Evolutionary conservation across 148 eudicot genomes (phyloP).

Genomic region (Bassia scoparia): DNA sequence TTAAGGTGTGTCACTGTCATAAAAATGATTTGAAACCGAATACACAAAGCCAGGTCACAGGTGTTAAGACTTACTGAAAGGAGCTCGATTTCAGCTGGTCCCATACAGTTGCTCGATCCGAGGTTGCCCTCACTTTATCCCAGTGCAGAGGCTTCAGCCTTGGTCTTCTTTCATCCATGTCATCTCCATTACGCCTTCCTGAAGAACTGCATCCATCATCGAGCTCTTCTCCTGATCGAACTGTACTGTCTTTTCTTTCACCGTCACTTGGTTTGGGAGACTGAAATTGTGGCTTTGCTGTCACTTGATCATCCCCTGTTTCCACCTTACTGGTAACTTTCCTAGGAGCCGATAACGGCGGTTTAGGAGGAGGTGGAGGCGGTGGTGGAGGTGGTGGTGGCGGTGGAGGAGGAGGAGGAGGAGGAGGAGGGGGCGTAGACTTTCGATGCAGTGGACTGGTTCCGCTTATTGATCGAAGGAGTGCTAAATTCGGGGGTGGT

Average conservation of each 20-base stretch:
- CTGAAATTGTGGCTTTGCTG: conserved; percentile 24
- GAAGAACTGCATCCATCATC: conserved; percentile 36
- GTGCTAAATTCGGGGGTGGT: conserved; percentile 64
- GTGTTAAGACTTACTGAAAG: conserved; percentile 60
- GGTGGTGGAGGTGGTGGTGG: conserved; percentile 36
- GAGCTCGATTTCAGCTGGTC: conserved; percentile 91
- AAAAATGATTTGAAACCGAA: not conserved
- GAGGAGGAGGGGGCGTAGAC: conserved; percentile 29
- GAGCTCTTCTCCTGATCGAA: conserved; percentile 30
- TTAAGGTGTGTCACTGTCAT: not conserved
- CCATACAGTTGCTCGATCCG: conserved; percentile 87
- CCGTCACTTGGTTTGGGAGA: conserved; percentile 28
- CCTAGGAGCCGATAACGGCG: conserved; percentile 25
- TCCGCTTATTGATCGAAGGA: conserved; percentile 43
- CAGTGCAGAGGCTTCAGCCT: conserved; percentile 86
- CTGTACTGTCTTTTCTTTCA: conserved; percentile 31
- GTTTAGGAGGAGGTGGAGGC: conserved; percentile 39
- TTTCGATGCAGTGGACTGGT: conserved; percentile 34
- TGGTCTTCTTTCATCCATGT: conserved; percentile 57
- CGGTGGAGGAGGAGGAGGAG: conserved; percentile 33
- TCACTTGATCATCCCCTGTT: conserved; percentile 27
- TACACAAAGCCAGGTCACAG: not conserved
- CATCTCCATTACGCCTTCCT: conserved; percentile 51
- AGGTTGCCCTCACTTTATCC: conserved; percentile 91
- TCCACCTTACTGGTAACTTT: conserved; percentile 24